Base-by-base conservation (phyloP, 129 eudicot genomes). In the Flaveria trinervia region DNA sequence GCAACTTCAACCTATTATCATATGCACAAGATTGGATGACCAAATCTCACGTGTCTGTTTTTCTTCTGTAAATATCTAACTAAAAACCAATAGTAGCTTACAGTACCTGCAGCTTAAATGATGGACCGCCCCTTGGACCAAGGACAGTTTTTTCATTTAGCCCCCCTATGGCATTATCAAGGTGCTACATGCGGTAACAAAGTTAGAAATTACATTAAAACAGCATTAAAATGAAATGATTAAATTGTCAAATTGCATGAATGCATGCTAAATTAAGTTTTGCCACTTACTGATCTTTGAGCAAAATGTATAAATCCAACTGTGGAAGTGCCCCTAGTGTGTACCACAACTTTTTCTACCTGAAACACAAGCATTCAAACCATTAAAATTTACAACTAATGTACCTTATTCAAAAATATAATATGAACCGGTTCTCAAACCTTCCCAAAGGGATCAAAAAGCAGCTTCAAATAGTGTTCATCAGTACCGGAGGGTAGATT, bases 251-350 rank as follows among this genome's bases (percentile, higher is more conserved):
- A 64, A 55, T 7, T 41, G n/a, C 41, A 36, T 65, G 22, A 55
- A 4, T 41, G n/a, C 41, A 36, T 65, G 22, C 30, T 28, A 45
- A 45, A 61, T 68, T 13, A 71, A 25, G 13, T 50, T 25, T 67
- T 18, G 14, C 48, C 55, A 75, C 92, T 87, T 77, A 92, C 97
- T 33, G 88, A 85, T 89, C 97, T 76, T 59, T 82, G 80, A 64
- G 78, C 36, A 54, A 89, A 92, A 82, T 92, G 90, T 74, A 92
- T 79, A 80, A 92, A 92, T 74, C 92, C 97, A 74, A 92, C 89
- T 49, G 88, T 77, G 17, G 83, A 82, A 73, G 80, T 71, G 4
- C 90, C 82, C 75, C 82, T 92, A 33, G 52, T 89, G 49, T 89
- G 88, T 52, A 92, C 68, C 48, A 85, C 88, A 22, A 85, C 97